Percentiles rank a stretch among this genome's conserved stretches.
phyloP scores from a whole-genome alignment of 805 yeast species.

The Jamesozyma piceae region DNA sequence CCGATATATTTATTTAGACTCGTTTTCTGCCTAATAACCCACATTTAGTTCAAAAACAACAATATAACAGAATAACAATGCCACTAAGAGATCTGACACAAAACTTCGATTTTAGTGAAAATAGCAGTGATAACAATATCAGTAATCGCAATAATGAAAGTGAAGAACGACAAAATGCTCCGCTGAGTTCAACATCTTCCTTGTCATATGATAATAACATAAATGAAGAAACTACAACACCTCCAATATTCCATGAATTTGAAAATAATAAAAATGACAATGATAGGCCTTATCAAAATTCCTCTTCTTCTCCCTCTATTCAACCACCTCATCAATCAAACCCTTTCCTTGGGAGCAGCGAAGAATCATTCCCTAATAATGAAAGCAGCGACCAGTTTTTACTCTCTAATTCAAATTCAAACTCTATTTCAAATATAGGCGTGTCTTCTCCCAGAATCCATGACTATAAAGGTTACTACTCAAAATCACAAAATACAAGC shows the following conservation, averaged over 20 bases:
- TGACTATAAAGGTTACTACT: conserved; percentile 27
- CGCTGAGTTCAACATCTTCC: neutral
- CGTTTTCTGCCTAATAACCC: no score
- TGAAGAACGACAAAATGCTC: neutral
- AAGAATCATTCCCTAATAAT: neutral
- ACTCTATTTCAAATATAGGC: neutral
- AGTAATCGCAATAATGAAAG: neutral
- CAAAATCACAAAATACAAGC: conserved; percentile 11
- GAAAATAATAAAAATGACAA: neutral
- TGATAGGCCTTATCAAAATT: neutral
- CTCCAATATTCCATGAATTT: neutral
- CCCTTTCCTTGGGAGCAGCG: conserved; percentile 4
- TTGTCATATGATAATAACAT: neutral
- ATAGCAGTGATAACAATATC: neutral
- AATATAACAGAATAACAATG: conserved; percentile 1
- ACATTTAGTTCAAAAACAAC: neutral
- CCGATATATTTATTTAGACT: no score
- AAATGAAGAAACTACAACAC: neutral
- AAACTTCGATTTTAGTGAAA: neutral
- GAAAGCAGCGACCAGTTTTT: conserved; percentile 20
- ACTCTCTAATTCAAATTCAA: neutral
- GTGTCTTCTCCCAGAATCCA: neutral
- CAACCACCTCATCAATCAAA: conserved; percentile 4
- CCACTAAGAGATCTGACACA: conserved; percentile 8
- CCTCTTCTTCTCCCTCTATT: neutral